Evolutionary conservation across 345 rosid species (phyloP), one percentile per base, ranked within the genome.

Genomic region (Barbarea vulgaris): DNA sequence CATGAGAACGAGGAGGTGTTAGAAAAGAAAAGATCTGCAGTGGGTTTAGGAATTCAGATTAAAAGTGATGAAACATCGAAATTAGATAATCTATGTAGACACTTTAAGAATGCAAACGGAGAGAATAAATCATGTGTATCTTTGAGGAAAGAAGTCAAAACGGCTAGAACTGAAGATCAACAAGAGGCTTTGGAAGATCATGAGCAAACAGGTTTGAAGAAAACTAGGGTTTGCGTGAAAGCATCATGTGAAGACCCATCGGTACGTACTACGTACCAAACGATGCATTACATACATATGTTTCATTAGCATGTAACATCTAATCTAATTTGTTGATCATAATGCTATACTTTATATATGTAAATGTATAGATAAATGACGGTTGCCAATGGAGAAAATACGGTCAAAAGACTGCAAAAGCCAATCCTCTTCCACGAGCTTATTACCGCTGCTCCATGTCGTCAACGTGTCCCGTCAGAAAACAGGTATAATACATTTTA

Each of bases 381-480:
- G 97, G 97, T 48, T 93, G 98, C 46, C 98, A 89, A 33, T 93
- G 98, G 98, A 93, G 98, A 67, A 93, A 93, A 48, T 93, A 93
- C 39, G 98, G 98, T 25, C 98, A 93, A 70, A 93, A 93, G 80
- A 85, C 86, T 81, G 91, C 98, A 2, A 91, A 91, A 80, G 86
- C 96, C 0, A 93, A 91, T 79, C 98, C 97, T 55, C 93, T 92
- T 70, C 98, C 98, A 4, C 83, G 97, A 10, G 97, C 97, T n/a
- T 93, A 93, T 79, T 93, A 93, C 54, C 96, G 98, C 3, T 93
- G 98, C 81, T 88, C 97, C 42, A 69, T 74, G 67, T 83, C 85
- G 14, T 47, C 77, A 7, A 74, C 34, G 60, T 93, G 98, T 76
- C 97, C 98, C 0, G 98, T 88, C 37, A 88, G 98, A 51, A 93